Percentiles rank a stretch among this genome's conserved stretches.
Evolutionary conservation across 257 asterid genomes (phyloP).

Genomic region (Forsythia suspensa): DNA sequence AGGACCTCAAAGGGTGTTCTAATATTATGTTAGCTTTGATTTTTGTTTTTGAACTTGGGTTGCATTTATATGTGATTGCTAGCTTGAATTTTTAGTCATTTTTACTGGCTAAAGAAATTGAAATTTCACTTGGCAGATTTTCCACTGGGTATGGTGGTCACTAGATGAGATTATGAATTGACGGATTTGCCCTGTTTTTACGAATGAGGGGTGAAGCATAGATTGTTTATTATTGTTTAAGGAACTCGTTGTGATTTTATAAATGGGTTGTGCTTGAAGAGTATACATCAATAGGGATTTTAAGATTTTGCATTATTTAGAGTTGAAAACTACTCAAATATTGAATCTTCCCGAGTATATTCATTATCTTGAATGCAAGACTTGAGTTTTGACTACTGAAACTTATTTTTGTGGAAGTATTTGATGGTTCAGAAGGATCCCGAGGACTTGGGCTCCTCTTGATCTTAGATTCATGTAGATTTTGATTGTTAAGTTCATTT

Average conservation of each 20-base stretch:
- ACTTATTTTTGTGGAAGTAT: conserved; percentile 2
- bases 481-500: not conserved
- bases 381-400: not conserved
- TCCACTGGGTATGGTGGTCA: not conserved
- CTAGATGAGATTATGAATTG: not conserved
- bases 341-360: not conserved
- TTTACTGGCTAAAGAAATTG: not conserved
- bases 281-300: not conserved
- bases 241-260: not conserved
- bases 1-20: not conserved
- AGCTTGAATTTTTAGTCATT: not conserved
- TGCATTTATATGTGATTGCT: not conserved
- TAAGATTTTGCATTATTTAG: conserved; percentile 7
- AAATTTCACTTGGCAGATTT: not conserved
- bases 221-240: not conserved
- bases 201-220: not conserved
- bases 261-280: conserved; percentile 7
- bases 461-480: not conserved
- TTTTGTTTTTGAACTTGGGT: not conserved
- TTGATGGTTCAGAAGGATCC: not conserved
- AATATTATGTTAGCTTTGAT: not conserved
- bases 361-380: not conserved
- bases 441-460: not conserved
- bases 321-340: not conserved
- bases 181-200: not conserved